phyloP scores from a whole-genome alignment of 306 rosid species.

The Cicer cuneatum region DNA sequence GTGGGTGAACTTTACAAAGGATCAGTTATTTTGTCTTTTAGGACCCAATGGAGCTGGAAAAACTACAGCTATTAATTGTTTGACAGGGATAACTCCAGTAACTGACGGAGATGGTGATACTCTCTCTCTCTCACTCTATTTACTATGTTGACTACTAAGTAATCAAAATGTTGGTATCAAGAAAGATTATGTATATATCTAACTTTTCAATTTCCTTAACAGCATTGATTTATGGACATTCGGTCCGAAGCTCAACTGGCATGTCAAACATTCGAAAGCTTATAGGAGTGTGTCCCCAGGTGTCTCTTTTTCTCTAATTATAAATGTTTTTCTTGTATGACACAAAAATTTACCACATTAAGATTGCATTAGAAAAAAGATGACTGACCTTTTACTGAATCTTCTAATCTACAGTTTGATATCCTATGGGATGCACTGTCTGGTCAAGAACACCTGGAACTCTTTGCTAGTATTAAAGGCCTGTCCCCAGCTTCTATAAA shows the following conservation, averaged over 20 bases:
- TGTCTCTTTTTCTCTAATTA: constrained; percentile 42
- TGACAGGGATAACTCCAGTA: constrained; percentile 87
- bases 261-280: constrained; percentile 77
- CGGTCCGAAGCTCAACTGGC: constrained; percentile 69
- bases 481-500: constrained; percentile 63
- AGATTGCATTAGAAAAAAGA: constrained; percentile 9
- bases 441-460: constrained; percentile 83
- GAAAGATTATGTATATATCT: constrained; percentile 11
- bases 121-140: constrained; percentile 17
- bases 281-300: constrained; percentile 97
- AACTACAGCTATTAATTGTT: constrained; percentile 84
- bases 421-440: constrained; percentile 86
- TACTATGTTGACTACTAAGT: constrained; percentile 16
- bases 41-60: constrained; percentile 99
- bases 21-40: constrained; percentile 88
- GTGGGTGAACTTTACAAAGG: constrained; percentile 82
- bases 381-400: constrained; percentile 32
- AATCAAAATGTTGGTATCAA: constrained; percentile 30
- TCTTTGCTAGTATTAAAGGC: constrained; percentile 86
- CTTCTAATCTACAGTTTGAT: constrained; percentile 67
- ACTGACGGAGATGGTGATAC: constrained; percentile 84
- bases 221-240: constrained; percentile 83
- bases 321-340: constrained; percentile 32
- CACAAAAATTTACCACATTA: constrained; percentile 24
- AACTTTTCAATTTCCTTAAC: constrained; percentile 42